Evolutionary conservation across 257 asterid species (phyloP).

Genomic region (Lithospermum erythrorhizon): DNA sequence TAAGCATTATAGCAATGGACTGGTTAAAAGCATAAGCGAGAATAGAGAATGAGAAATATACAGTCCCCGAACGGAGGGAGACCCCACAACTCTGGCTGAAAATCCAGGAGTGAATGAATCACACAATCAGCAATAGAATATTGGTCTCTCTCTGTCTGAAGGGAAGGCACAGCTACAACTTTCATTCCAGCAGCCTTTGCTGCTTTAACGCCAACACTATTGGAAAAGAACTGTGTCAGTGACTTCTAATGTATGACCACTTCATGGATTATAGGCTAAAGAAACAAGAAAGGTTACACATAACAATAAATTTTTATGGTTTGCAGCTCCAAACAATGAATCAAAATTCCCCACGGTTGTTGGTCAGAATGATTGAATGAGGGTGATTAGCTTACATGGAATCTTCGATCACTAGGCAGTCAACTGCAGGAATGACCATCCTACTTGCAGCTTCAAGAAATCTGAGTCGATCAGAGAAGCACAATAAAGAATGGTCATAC

Average conservation of each 20-base stretch:
- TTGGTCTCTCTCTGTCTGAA: constrained; percentile 41
- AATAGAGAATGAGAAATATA: constrained; percentile 18
- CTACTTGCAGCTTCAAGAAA: constrained; percentile 85
- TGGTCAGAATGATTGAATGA: too few species aligned
- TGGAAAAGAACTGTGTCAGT: constrained; percentile 2
- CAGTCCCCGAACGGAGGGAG: constrained; percentile 77
- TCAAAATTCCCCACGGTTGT: too few species aligned
- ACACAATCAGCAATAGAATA: constrained; percentile 55
- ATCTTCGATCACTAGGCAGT: constrained; percentile 86
- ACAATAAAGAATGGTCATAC: background rate
- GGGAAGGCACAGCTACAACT: constrained; percentile 82
- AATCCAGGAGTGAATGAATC: constrained; percentile 63
- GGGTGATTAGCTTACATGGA: constrained; percentile 47
- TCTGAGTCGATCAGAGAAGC: constrained; percentile 29
- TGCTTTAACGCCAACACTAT: constrained; percentile 84
- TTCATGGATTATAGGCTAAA: too few species aligned
- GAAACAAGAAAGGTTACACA: too few species aligned
- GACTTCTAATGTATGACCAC: background rate
- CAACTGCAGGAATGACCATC: constrained; percentile 50
- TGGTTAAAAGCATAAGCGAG: constrained; percentile 3
- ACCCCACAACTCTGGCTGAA: constrained; percentile 76
- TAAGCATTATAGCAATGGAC: constrained; percentile 4
- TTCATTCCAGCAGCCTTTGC: constrained; percentile 88
- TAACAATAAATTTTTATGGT: too few species aligned
- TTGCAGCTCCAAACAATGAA: too few species aligned